Evolutionary conservation across 2,329 filamentous ascomycete species (phyloP).

Genomic region (Phaeoacremonium minimum): DNA sequence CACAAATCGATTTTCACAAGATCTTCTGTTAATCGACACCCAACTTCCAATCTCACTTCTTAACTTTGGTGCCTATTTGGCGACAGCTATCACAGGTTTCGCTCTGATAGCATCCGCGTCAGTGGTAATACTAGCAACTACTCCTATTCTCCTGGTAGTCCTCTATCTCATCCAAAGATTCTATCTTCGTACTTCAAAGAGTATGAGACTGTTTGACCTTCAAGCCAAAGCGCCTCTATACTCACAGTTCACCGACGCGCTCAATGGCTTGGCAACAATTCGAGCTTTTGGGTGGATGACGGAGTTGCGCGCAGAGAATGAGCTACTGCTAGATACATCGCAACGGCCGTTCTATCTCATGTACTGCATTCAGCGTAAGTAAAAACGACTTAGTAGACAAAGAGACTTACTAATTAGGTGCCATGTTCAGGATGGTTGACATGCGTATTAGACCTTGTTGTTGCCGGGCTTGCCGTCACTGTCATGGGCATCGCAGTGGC

Average conservation of each 20-base stretch:
- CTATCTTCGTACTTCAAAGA: conserved; percentile 24
- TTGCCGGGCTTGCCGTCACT: conserved; percentile 9
- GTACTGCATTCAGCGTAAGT: no score
- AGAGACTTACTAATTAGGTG: no score
- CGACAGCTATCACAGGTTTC: conserved; percentile 1
- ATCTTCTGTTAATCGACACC: conserved; percentile 14
- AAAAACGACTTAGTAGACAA: no score
- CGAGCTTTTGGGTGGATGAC: conserved; percentile 7
- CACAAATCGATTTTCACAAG: conserved; percentile 16
- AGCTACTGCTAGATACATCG: conserved; percentile 7
- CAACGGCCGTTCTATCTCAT: no score
- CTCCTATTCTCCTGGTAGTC: no score
- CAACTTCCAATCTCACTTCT: conserved; percentile 11
- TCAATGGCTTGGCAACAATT: background rate
- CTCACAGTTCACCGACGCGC: background rate
- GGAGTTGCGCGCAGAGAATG: conserved; percentile 1
- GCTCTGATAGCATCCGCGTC: no score
- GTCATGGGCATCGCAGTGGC: conserved; percentile 8
- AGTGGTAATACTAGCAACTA: no score
- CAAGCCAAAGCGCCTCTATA: conserved; percentile 1
- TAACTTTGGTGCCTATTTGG: conserved; percentile 4
- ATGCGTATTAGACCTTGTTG: conserved; percentile 12
- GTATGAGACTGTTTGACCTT: conserved; percentile 11
- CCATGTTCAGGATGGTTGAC: no score
- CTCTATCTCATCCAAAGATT: conserved; percentile 21